phyloP scores from a whole-genome alignment of 2,329 filamentous ascomycete species.

The Arthrocladium fulminans region DNA sequence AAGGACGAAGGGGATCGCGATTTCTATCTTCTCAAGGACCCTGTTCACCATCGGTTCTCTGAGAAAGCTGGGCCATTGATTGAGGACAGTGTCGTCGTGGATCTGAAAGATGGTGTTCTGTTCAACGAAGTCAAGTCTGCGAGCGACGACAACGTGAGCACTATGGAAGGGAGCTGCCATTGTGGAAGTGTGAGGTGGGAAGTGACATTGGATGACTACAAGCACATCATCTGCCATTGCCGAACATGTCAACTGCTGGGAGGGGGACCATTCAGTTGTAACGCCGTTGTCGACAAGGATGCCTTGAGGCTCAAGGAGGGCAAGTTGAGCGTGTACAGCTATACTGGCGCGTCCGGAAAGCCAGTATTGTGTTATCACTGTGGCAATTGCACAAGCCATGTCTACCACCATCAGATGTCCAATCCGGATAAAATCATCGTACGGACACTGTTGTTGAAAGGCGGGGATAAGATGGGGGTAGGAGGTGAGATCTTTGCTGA shows the following conservation, averaged over 20 bases:
- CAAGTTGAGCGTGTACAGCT: neutral
- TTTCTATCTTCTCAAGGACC: constrained; percentile 59
- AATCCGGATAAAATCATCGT: constrained; percentile 35
- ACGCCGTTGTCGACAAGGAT: constrained; percentile 9
- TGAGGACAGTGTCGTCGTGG: constrained; percentile 10
- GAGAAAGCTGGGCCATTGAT: constrained; percentile 9
- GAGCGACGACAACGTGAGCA: neutral
- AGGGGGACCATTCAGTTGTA: constrained; percentile 10
- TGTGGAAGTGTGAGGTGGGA: constrained; percentile 7
- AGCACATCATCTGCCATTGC: constrained; percentile 11
- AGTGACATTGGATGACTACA: constrained; percentile 3
- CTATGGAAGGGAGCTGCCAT: constrained; percentile 7
- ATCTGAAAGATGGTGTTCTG: constrained; percentile 3
- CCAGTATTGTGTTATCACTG: constrained; percentile 30
- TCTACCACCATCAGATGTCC: constrained; percentile 34
- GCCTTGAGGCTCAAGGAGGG: constrained; percentile 1
- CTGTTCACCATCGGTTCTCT: constrained; percentile 50
- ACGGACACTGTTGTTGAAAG: constrained; percentile 31
- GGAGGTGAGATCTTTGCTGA: constrained; percentile 33
- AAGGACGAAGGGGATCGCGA: constrained; percentile 53
- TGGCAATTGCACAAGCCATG: constrained; percentile 31
- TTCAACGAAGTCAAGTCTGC: neutral
- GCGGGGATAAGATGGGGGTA: constrained; percentile 28
- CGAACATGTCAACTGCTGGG: constrained; percentile 10
- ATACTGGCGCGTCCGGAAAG: constrained; percentile 1